Percentiles rank a stretch among this genome's conserved stretches.
phyloP scores from a whole-genome alignment of 2,329 filamentous ascomycete genomes.

The Talaromyces sp. region DNA sequence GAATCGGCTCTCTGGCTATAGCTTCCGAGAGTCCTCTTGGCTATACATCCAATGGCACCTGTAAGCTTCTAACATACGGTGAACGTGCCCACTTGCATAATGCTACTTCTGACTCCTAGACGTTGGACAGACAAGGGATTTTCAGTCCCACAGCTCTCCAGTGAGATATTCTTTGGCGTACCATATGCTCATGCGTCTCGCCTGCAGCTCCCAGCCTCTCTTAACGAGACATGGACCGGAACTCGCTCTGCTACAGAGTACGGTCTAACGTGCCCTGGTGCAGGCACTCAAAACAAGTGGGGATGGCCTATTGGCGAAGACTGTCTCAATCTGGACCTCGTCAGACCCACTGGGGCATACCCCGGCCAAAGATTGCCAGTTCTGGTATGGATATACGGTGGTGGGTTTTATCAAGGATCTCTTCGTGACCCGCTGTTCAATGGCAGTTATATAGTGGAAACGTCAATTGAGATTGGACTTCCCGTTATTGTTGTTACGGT shows the following conservation, averaged over 20 bases:
- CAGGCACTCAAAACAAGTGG: not conserved
- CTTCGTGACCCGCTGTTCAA: slow-evolving; percentile 15
- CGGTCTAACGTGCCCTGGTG: not conserved
- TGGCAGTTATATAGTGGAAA: slow-evolving; percentile 57
- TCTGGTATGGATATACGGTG: slow-evolving; percentile 28
- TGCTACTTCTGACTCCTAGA: not conserved
- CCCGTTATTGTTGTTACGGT: slow-evolving; percentile 43
- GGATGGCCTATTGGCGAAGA: slow-evolving; percentile 6
- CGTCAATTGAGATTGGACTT: slow-evolving; percentile 46
- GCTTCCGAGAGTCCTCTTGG: not conserved
- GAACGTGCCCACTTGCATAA: not conserved
- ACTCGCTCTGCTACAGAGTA: not conserved
- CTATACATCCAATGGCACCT: not conserved
- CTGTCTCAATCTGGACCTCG: not conserved
- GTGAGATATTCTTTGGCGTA: not conserved
- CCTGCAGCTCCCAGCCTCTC: not conserved
- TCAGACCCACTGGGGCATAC: slow-evolving; percentile 4
- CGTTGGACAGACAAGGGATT: not conserved
- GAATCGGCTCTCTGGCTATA: no score
- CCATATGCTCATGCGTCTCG: not conserved
- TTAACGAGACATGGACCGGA: not conserved
- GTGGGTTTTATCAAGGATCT: slow-evolving; percentile 25
- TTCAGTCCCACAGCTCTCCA: not conserved
- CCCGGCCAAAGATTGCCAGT: not conserved
- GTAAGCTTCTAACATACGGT: not conserved